Conservation (phyloP, 257 asterid genomes). For the Forsythia suspensa region DNA sequence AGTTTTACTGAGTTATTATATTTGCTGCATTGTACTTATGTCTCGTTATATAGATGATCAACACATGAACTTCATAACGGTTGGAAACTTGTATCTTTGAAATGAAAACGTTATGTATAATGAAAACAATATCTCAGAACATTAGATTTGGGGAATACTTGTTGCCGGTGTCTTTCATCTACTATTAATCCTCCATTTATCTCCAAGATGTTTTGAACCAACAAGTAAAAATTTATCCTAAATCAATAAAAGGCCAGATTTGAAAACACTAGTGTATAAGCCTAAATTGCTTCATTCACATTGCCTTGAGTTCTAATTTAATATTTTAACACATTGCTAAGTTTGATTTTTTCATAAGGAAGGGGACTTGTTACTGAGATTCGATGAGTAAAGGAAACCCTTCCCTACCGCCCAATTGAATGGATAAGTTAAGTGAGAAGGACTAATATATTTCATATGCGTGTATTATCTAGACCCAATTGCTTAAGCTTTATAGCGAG, state of each 20-base stretch:
- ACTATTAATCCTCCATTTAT: background rate
- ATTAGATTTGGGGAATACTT: background rate
- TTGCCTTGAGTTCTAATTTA: background rate
- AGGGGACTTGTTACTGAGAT: constrained; percentile 6
- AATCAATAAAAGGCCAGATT: background rate
- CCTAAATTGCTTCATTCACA: background rate
- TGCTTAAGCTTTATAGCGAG: background rate
- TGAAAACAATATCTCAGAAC: background rate
- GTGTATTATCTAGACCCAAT: background rate
- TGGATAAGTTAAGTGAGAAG: background rate
- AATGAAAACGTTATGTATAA: background rate
- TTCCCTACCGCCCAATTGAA: background rate
- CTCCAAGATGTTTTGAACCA: background rate
- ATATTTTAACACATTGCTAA: constrained; percentile 3
- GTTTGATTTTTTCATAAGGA: background rate
- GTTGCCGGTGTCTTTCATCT: background rate
- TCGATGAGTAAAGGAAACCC: background rate
- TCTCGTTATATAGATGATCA: background rate
- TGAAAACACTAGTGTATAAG: background rate
- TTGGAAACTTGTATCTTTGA: background rate
- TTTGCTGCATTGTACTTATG: constrained; percentile 8
- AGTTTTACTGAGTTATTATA: background rate
- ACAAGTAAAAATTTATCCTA: background rate
- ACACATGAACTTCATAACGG: background rate
- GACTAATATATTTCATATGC: background rate